Evolutionary conservation across 1,139 yeast species (phyloP).

Genomic region (Eremothecium sinecaudum): DNA sequence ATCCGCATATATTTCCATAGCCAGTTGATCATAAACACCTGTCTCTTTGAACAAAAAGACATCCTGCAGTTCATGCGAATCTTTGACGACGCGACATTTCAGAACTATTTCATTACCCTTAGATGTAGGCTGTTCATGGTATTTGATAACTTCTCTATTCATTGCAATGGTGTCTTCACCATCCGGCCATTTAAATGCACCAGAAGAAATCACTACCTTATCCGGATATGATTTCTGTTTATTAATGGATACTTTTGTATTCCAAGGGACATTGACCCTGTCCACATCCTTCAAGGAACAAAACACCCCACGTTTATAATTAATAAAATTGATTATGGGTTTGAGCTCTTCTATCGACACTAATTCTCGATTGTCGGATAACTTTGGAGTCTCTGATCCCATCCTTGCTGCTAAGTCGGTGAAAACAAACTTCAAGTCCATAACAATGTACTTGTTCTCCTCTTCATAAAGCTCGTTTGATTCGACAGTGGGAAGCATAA

Average conservation of each 20-base stretch:
- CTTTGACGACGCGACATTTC: conserved; percentile 50
- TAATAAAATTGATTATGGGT: conserved; percentile 52
- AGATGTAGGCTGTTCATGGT: conserved; percentile 34
- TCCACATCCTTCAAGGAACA: conserved; percentile 21
- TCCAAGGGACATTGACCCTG: conserved; percentile 17
- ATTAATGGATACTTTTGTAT: conserved; percentile 29
- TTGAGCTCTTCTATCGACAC: conserved; percentile 51
- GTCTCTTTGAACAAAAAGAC: conserved; percentile 44
- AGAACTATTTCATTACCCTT: conserved; percentile 33
- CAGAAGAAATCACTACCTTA: conserved; percentile 22
- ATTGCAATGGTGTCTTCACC: conserved; percentile 14
- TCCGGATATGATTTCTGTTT: conserved; percentile 25
- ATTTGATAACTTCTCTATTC: conserved; percentile 21
- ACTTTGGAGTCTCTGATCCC: conserved; percentile 45
- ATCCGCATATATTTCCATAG: conserved; percentile 52
- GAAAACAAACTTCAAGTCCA: conserved; percentile 56
- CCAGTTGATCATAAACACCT: conserved; percentile 43
- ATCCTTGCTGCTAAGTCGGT: conserved; percentile 50
- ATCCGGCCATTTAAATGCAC: conserved; percentile 13
- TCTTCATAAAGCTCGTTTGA: conserved; percentile 19
- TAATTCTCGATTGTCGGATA: conserved; percentile 47
- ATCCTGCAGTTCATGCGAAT: conserved; percentile 41
- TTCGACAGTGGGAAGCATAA: conserved; percentile 49
- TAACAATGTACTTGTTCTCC: conserved; percentile 47
- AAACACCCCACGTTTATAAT: conserved; percentile 33